Evolutionary conservation across 352 stramenopile species (phyloP), one percentile per base, ranked within the genome.

Genomic region (Phytophthora europaea): DNA sequence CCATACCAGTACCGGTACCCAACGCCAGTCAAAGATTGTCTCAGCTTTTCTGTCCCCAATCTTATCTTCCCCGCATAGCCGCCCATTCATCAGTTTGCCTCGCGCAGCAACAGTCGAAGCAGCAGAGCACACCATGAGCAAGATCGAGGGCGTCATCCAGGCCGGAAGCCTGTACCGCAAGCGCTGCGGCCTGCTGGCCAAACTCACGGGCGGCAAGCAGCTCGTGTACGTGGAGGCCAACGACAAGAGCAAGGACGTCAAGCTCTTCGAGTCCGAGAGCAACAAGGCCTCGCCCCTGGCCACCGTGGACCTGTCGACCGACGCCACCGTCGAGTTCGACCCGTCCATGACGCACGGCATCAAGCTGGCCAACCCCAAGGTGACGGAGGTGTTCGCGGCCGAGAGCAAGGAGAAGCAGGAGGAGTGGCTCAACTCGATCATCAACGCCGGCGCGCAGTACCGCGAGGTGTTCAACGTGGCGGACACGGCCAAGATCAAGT

Each of bases 391-490:
- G 9, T 61, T 61, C 12, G 54, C 20, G 33, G 54, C 54, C 54
- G 54, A 72, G 53, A 83, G 75, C 45, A 80, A 81, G 62, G 69
- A 81, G 15, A 55, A 69, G 34, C 83, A 88, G 59, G 78, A 89
- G 52, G 67, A 63, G 15, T 85, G 86, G 38, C 53, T 93, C 9
- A 85, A 87, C 61, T 67, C 78, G 54, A 72, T 91, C 26, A 51
- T 90, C 45, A 84, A 83, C 33, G 65, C 82, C 40, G 82, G 85
- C 6, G 76, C 84, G 43, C 73, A 79, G 56, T 91, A 91, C 75
- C 76, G 72, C 26, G 82, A 90, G 66, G 73, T 80, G 22, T 75
- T 78, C 53, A 72, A 72, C 50, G 52, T 82, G 26, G 76, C 72
- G 9, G 76, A 76, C 48, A 67, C 67, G 15, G 76, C 75, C 38